Evolutionary conservation across 495 filamentous ascomycete genomes (phyloP).

Genomic region (Penicillium psychrofluorescens): DNA sequence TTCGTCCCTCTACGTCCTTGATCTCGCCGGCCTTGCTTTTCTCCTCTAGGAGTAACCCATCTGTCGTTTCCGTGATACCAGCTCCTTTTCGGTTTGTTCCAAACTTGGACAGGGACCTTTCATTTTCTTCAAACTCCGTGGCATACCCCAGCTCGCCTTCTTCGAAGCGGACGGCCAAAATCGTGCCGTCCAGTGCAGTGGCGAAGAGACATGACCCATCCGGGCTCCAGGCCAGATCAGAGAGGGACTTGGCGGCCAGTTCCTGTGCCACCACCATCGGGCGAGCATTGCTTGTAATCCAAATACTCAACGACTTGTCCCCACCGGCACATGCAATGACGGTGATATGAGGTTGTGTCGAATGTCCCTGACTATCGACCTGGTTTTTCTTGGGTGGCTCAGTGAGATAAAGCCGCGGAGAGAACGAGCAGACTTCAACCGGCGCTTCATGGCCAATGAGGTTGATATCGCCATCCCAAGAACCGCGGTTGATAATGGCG

Average conservation of each 20-base stretch:
- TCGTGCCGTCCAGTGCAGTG: conserved; percentile 80
- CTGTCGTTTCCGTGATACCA: conserved; percentile 83
- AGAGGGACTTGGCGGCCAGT: conserved; percentile 79
- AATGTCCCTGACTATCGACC: conserved; percentile 30
- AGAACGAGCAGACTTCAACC: conserved; percentile 95
- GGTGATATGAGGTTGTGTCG: conserved; percentile 56
- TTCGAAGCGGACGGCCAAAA: conserved; percentile 68
- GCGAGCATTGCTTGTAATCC: conserved; percentile 90
- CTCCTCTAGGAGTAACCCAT: conserved; percentile 80
- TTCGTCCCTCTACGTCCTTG: conserved; percentile 81
- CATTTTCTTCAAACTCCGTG: conserved; percentile 75
- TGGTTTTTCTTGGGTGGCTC: conserved; percentile 47
- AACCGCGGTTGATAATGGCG: conserved; percentile 85
- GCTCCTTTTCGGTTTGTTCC: conserved; percentile 78
- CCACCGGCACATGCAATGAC: conserved; percentile 96
- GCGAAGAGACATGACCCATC: conserved; percentile 83
- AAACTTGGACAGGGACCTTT: conserved; percentile 85
- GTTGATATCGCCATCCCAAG: conserved; percentile 96
- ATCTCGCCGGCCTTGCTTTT: conserved; percentile 85
- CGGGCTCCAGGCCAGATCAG: conserved; percentile 90
- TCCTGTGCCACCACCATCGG: conserved; percentile 86
- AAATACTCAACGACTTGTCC: conserved; percentile 90
- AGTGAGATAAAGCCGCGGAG: conserved; percentile 79
- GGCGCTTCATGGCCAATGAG: conserved; percentile 95
- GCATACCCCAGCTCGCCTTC: conserved; percentile 67